A percentile compares a stretch with the other conserved stretches of the same genome.
Conservation (phyloP, 306 rosid species). For the Rosa persica region DNA sequence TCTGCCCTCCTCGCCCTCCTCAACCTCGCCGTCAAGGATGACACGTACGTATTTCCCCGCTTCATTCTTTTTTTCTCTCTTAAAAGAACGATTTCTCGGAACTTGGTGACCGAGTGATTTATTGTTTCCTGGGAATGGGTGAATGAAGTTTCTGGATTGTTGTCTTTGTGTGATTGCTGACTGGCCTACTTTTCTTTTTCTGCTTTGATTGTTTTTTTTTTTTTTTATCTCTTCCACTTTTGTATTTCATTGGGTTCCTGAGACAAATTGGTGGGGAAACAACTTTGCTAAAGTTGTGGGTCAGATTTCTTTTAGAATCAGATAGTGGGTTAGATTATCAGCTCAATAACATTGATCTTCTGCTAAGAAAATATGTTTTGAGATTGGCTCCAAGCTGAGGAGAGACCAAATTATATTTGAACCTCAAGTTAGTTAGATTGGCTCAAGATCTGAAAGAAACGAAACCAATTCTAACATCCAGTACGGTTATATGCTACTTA, state of each 20-base stretch:
- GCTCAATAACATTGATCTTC: background rate
- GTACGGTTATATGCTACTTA: background rate
- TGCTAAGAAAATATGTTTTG: background rate
- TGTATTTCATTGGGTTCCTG: conserved; percentile 13
- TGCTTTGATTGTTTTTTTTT: background rate
- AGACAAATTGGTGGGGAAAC: conserved; percentile 10
- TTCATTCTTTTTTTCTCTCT: background rate
- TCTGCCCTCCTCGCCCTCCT: conserved; percentile 88
- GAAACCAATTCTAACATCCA: background rate
- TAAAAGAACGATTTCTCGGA: background rate
- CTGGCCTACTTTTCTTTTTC: background rate
- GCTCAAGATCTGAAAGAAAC: background rate
- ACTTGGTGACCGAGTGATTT: background rate
- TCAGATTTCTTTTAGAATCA: background rate
- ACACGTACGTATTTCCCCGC: conserved; percentile 63
- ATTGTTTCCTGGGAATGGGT: conserved; percentile 7
- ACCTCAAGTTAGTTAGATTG: background rate
- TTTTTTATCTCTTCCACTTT: background rate
- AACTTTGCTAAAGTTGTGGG: background rate
- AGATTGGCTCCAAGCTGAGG: too few species aligned
- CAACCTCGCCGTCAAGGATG: conserved; percentile 96
- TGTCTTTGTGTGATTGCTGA: too few species aligned
- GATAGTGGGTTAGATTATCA: background rate
- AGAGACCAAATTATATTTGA: background rate
- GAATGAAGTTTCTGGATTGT: background rate